Conservation (phyloP, 306 rosid species). For the Cucurbita argyrosperma region DNA sequence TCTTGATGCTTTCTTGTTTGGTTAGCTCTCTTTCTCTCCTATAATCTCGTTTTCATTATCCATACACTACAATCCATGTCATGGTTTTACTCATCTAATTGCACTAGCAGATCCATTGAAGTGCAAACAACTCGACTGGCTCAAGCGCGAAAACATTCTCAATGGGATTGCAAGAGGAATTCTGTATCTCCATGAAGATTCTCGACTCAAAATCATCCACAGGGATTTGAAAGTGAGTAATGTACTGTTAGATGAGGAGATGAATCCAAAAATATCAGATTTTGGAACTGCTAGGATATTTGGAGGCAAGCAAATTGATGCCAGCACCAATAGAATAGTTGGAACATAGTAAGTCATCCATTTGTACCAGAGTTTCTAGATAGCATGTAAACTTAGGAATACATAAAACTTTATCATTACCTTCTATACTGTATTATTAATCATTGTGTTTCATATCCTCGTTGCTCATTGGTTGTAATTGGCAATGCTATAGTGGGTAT, state of each 20-base stretch:
- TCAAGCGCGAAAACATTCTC: constrained; percentile 17
- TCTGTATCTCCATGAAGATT: constrained; percentile 27
- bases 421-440: not conserved
- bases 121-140: constrained; percentile 20
- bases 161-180: constrained; percentile 23
- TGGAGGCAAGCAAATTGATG: constrained; percentile 23
- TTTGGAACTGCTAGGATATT: constrained; percentile 32
- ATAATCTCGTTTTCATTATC: not conserved
- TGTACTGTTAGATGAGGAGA: constrained; percentile 18
- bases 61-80: not conserved
- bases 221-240: not conserved
- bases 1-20: constrained; percentile 33
- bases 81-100: not conserved
- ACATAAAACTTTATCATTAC: not conserved
- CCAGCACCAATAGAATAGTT: constrained; percentile 25
- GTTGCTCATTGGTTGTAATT: not conserved
- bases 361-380: not conserved
- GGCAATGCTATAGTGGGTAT: not conserved
- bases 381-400: not conserved
- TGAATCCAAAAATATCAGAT: constrained; percentile 11
- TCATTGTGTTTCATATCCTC: not conserved
- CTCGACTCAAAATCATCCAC: constrained; percentile 2
- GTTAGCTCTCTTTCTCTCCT: constrained; percentile 15
- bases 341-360: constrained; percentile 32
- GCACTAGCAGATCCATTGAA: constrained; percentile 11